Base-by-base conservation (phyloP, 805 yeast species). In the Suhomyces kilbournensis region DNA sequence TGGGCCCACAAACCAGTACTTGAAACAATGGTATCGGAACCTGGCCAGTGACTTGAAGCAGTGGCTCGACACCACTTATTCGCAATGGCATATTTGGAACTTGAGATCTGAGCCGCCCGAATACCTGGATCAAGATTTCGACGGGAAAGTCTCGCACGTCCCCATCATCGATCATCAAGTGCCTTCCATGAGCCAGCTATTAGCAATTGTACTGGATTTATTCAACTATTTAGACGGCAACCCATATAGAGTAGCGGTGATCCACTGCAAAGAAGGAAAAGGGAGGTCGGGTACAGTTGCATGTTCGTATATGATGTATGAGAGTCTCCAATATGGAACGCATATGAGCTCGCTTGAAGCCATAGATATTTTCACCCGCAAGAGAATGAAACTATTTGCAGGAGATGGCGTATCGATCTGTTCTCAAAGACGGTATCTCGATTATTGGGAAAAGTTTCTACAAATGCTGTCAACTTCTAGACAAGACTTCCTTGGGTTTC, bases 241-340 rank as follows among this genome's bases (percentile, higher is more conserved):
- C 19, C 59, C 69, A 0, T 53, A 67, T 0, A 76, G 79, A 51
- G 83, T 86, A 2, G 91, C 88, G 0, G 76, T 88, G 0, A 66
- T 93, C 7, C 97, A 93, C 64, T 93, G 98, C 65, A 84, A 87
- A 61, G 88, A 89, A 57, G 98, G 98, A 0, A 91, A 90, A 67
- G 98, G 98, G 0, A 73, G 98, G 25, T 85, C 96, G 0, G 97
- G 98, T 0, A 78, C 91, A 1, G 68, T 90, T 1, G 80, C 81
- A 6, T 82, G 88, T 54, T 89, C 91, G 0, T 87, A 83, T 61
- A 66, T 92, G 55, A 85, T 91, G 81, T 75, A 74, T 46, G 52
- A 56, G 20, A 32, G 28, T 5, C 49, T 46, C 32, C 8, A 23
- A 7, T 38, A 39, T 9, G 53, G 54, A 5, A 30, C 47, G 17